These are phyloP conservation scores for Pseudotsuga menziesii DNA, from an alignment of 75 land plant genomes.

Conservation along the genomic window DNA sequence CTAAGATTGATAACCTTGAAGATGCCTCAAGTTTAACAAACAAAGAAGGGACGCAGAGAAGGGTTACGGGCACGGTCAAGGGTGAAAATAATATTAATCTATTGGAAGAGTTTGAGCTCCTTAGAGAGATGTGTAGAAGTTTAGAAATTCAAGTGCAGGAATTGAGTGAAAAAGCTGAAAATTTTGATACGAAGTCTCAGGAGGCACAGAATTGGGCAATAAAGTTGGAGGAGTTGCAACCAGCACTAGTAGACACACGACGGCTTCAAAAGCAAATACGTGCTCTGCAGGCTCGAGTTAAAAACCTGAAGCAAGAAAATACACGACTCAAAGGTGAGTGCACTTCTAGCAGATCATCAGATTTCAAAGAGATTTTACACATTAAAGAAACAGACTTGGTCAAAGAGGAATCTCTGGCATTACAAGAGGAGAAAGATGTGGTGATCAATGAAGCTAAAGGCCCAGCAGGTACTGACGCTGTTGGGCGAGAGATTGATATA, in stretches of 20 bases:
- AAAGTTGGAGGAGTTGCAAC: slow-evolving; percentile 5
- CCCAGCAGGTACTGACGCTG: background rate
- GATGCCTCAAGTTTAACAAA: background rate
- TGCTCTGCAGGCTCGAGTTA: background rate
- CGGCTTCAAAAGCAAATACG: background rate
- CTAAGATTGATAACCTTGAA: slow-evolving; percentile 2
- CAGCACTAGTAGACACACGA: background rate
- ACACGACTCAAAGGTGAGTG: background rate
- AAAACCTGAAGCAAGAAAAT: slow-evolving; percentile 3
- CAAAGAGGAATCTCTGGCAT: background rate
- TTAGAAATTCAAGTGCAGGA: slow-evolving; percentile 3
- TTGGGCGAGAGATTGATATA: background rate
- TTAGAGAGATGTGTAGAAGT: background rate
- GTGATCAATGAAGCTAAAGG: slow-evolving; percentile 1
- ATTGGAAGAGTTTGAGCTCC: background rate
- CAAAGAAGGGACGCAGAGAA: background rate
- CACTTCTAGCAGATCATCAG: background rate
- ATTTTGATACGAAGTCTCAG: background rate
- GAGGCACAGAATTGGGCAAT: slow-evolving; percentile 4
- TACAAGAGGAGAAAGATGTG: slow-evolving; percentile 7
- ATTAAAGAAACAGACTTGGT: background rate
- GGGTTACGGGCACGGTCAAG: background rate
- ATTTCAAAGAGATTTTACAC: background rate
- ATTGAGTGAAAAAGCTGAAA: background rate
- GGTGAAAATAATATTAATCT: background rate